These are phyloP conservation scores for Piedraia hortae DNA, from an alignment of 2,329 filamentous ascomycete genomes.

Conservation along the genomic window DNA sequence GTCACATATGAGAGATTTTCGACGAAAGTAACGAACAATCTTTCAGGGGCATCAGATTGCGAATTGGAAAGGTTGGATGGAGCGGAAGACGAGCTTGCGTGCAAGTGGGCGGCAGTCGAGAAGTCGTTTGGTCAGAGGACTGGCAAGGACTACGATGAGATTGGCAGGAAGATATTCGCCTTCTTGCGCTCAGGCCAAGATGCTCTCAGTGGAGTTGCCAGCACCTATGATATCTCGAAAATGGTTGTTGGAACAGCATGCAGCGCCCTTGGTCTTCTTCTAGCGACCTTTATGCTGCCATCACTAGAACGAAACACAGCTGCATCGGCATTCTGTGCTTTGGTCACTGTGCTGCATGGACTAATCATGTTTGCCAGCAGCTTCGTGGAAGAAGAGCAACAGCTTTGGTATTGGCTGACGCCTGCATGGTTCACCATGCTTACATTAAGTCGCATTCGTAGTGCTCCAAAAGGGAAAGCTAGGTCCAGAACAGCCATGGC, in stretches of 20 bases:
- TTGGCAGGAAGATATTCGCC: constrained; percentile 5
- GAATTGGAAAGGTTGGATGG: background rate
- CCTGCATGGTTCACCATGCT: constrained; percentile 33
- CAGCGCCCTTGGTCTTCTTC: constrained; percentile 16
- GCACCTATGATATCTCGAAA: constrained; percentile 55
- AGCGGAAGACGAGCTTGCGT: constrained; percentile 4
- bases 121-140: constrained; percentile 3
- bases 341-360: constrained; percentile 28
- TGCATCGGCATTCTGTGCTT: constrained; percentile 15
- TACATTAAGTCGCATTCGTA: constrained; percentile 1
- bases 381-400: constrained; percentile 93
- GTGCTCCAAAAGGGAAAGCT: background rate
- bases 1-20: constrained; percentile 30
- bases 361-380: constrained; percentile 94
- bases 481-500: constrained; percentile 3
- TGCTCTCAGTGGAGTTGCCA: constrained; percentile 67
- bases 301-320: constrained; percentile 16
- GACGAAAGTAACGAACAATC: background rate
- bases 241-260: constrained; percentile 23
- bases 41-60: too few relatives aligned
- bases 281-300: constrained; percentile 12
- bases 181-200: constrained; percentile 50
- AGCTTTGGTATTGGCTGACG: constrained; percentile 89
- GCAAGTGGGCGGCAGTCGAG: constrained; percentile 4
- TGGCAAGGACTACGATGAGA: background rate